phyloP scores from a whole-genome alignment of 352 stramenopile genomes.

The Elongisporangium anandrum region DNA sequence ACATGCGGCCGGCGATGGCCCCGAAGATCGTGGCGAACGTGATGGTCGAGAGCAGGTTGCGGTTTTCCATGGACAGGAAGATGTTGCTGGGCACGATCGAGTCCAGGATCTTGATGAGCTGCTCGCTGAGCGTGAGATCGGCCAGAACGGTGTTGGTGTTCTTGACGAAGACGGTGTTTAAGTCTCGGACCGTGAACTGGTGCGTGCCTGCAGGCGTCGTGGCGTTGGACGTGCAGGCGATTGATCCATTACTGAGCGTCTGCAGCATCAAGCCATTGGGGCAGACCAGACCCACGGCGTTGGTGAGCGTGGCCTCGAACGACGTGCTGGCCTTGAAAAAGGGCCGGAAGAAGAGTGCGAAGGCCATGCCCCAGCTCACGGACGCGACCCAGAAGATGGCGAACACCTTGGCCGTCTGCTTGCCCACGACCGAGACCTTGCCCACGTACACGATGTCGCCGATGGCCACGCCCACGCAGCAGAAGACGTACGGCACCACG shows the following conservation, averaged over 20 bases:
- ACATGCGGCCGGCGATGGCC: conserved; percentile 44
- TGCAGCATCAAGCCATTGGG: conserved; percentile 31
- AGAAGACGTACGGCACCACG: no score
- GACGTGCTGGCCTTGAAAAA: no score
- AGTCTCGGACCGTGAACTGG: conserved; percentile 43
- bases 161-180: conserved; percentile 46
- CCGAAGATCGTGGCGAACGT: conserved; percentile 67
- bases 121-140: conserved; percentile 46
- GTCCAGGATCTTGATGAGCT: conserved; percentile 52
- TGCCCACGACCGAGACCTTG: no score
- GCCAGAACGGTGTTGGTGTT: conserved; percentile 30
- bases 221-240: conserved; percentile 19
- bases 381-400: no score
- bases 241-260: conserved; percentile 21
- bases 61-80: conserved; percentile 35
- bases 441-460: no score
- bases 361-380: no score
- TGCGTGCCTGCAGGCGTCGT: conserved; percentile 14
- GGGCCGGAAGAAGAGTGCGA: no score
- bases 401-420: conserved; percentile 68
- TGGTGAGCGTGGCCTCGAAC: no score
- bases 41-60: conserved; percentile 56
- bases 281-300: no score
- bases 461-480: no score
- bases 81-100: conserved; percentile 67